Evolutionary conservation across 148 eudicot species (phyloP).

Genomic region (Rhododendron kiyosumense): DNA sequence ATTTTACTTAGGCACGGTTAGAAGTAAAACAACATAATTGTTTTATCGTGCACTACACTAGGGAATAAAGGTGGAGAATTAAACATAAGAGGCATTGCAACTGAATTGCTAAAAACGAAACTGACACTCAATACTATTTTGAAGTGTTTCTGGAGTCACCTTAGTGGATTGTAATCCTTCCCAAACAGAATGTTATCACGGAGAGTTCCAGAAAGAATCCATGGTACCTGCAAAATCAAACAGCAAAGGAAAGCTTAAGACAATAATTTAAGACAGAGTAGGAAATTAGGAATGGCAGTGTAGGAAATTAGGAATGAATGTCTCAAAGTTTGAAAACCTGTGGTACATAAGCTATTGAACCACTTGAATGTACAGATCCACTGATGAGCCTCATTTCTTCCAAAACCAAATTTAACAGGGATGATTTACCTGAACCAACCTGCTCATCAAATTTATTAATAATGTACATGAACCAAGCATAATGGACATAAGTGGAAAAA

Average conservation of each 20-base stretch:
- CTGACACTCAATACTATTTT: neutral
- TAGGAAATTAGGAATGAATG: neutral
- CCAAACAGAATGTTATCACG: conserved; percentile 86
- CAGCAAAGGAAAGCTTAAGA: conserved; percentile 16
- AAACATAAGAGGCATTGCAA: neutral
- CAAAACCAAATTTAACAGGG: conserved; percentile 64
- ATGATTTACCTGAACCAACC: conserved; percentile 99
- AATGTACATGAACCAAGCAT: neutral
- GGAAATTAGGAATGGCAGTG: neutral
- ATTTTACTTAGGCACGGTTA: neutral
- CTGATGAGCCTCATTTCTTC: conserved; percentile 66
- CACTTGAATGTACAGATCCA: conserved; percentile 53
- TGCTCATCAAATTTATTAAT: conserved; percentile 12
- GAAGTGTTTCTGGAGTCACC: conserved; percentile 36
- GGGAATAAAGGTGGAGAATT: neutral
- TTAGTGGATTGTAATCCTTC: conserved; percentile 54
- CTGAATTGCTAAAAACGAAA: neutral
- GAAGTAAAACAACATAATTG: neutral
- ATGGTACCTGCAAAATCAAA: conserved; percentile 57
- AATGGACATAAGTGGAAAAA: conserved; percentile 5
- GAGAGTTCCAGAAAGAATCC: conserved; percentile 90
- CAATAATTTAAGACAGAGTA: neutral
- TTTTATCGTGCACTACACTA: neutral
- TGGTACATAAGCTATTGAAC: conserved; percentile 78
- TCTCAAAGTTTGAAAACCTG: conserved; percentile 44